phyloP scores from a whole-genome alignment of 2,329 filamentous ascomycete species.

The Byssoonygena ceratinophila region DNA sequence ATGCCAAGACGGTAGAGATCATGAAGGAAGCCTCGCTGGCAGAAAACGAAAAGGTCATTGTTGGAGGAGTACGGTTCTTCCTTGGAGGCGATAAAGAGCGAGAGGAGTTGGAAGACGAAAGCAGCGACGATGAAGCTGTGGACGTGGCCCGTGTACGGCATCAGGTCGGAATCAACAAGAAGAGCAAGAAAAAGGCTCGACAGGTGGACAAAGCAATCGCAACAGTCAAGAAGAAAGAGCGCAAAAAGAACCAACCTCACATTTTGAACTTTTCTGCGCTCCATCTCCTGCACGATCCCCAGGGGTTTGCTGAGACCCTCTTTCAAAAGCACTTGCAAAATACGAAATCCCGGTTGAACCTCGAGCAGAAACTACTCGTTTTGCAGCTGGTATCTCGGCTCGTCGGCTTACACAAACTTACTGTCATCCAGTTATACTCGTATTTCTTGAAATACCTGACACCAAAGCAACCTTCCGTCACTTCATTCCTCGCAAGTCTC shows the following conservation, averaged over 20 bases:
- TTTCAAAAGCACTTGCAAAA: conserved; percentile 88
- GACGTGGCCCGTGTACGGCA: conserved; percentile 77
- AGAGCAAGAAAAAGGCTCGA: conserved; percentile 76
- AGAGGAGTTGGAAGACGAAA: conserved; percentile 83
- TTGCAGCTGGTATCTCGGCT: conserved; percentile 83
- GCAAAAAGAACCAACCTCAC: conserved; percentile 78
- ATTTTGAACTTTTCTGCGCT: conserved; percentile 92
- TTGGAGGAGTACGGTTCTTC: conserved; percentile 85
- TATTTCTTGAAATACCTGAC: conserved; percentile 92
- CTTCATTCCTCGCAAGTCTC: conserved; percentile 81
- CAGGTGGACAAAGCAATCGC: conserved; percentile 68
- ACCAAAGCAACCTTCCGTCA: conserved; percentile 78
- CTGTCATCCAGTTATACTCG: conserved; percentile 80
- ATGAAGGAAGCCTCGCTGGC: conserved; percentile 90
- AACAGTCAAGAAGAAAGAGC: conserved; percentile 72
- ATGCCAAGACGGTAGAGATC: conserved; percentile 88
- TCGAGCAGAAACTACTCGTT: conserved; percentile 83
- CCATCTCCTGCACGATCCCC: conserved; percentile 85
- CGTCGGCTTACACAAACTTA: conserved; percentile 85
- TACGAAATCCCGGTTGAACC: conserved; percentile 68
- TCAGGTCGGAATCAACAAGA: conserved; percentile 88
- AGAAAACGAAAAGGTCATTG: conserved; percentile 85
- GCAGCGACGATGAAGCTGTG: conserved; percentile 62
- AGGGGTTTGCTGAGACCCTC: conserved; percentile 80
- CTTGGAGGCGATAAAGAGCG: conserved; percentile 90